These are phyloP conservation scores for Chytridium lagenaria DNA, from an alignment of 371 early-diverging fungal species.

Conservation along the genomic window DNA sequence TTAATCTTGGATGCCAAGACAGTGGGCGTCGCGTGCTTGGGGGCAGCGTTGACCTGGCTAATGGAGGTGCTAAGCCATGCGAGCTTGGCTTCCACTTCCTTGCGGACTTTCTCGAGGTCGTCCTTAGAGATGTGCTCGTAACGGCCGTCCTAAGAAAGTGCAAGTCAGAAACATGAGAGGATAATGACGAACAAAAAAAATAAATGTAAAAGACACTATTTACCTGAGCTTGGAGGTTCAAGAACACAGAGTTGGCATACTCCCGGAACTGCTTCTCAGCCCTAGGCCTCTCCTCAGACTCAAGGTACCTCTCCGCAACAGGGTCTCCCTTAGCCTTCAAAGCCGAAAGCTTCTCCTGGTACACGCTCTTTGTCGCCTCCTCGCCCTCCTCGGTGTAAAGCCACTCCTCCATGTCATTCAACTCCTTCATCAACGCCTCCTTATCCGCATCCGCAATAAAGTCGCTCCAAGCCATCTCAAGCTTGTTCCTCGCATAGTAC, in stretches of 20 bases:
- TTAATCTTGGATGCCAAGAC: slow-evolving; percentile 76
- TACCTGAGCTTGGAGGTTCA: slow-evolving; percentile 72
- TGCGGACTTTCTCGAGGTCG: slow-evolving; percentile 83
- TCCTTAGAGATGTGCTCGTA: slow-evolving; percentile 87
- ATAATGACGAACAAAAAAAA: background rate
- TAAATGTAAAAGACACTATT: slow-evolving; percentile 12
- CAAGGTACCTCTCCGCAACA: slow-evolving; percentile 79
- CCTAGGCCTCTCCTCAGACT: slow-evolving; percentile 83
- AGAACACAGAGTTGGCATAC: slow-evolving; percentile 70
- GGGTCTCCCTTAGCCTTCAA: slow-evolving; percentile 87
- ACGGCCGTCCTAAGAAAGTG: slow-evolving; percentile 64
- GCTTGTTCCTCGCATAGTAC: slow-evolving; percentile 93
- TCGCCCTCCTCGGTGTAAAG: slow-evolving; percentile 93
- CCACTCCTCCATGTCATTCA: slow-evolving; percentile 93
- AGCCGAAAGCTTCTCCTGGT: slow-evolving; percentile 78
- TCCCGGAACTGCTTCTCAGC: slow-evolving; percentile 84
- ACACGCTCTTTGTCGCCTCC: slow-evolving; percentile 88
- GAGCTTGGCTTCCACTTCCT: slow-evolving; percentile 75
- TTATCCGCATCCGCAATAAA: slow-evolving; percentile 78
- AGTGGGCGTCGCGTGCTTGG: slow-evolving; percentile 78
- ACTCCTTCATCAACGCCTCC: slow-evolving; percentile 69
- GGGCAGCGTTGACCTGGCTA: slow-evolving; percentile 71
- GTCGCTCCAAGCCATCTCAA: slow-evolving; percentile 73
- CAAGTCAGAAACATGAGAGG: background rate
- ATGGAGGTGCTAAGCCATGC: slow-evolving; percentile 88